phyloP scores from a whole-genome alignment of 73 alveolate species.

The Urostyla sp. region DNA sequence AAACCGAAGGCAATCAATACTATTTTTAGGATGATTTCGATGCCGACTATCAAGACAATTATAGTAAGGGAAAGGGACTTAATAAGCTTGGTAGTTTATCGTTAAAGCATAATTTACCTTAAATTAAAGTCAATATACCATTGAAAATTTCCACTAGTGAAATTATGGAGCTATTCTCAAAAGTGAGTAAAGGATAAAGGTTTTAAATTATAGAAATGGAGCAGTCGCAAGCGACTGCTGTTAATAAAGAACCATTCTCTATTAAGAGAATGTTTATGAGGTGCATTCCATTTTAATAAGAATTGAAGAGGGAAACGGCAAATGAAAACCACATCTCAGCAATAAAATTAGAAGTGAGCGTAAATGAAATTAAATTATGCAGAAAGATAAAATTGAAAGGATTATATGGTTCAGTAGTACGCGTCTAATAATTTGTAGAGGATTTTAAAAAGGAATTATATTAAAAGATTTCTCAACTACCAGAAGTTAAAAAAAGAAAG shows the following conservation, averaged over 20 bases:
- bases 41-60: background rate
- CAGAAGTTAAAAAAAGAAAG: background rate
- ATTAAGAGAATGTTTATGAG: constrained; percentile 48
- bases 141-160: constrained; percentile 26
- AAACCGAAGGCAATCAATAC: background rate
- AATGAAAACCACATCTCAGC: constrained; percentile 51
- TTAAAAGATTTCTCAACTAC: background rate
- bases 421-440: constrained; percentile 38
- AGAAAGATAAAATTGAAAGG: constrained; percentile 65
- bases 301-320: constrained; percentile 14
- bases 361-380: constrained; percentile 55
- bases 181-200: constrained; percentile 24
- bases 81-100: constrained; percentile 14
- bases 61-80: background rate
- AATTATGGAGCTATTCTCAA: constrained; percentile 45
- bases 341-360: constrained; percentile 37
- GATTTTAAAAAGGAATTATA: constrained; percentile 28
- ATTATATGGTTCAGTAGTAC: constrained; percentile 50
- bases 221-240: constrained; percentile 61
- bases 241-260: constrained; percentile 70
- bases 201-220: constrained; percentile 69
- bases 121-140: constrained; percentile 54
- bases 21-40: background rate
- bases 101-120: constrained; percentile 37
- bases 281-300: constrained; percentile 54